Conservation (phyloP, 768 basidiomycete genomes). For the Pulveroboletus sp. region DNA sequence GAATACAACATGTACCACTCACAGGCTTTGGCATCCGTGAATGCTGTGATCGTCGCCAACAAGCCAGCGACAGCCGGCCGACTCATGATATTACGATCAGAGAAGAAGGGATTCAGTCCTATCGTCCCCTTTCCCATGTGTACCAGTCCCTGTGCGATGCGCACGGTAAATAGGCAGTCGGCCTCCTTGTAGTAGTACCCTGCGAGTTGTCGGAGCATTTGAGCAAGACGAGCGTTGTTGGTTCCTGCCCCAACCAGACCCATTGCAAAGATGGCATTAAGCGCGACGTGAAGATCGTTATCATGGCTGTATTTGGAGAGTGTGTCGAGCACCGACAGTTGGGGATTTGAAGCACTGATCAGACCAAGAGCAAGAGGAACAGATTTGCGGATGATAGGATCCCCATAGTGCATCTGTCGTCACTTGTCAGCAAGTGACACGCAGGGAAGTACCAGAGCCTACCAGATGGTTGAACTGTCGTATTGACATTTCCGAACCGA, state of each 20-base stretch:
- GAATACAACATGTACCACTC: constrained; percentile 34
- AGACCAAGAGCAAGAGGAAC: constrained; percentile 95
- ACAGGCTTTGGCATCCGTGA: constrained; percentile 94
- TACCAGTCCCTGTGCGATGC: constrained; percentile 93
- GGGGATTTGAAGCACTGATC: constrained; percentile 93
- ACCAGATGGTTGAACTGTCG: constrained; percentile 97
- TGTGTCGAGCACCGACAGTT: constrained; percentile 90
- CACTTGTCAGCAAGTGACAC: constrained; percentile 11
- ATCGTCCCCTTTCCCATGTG: constrained; percentile 99
- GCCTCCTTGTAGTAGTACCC: constrained; percentile 99
- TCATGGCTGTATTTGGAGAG: constrained; percentile 99
- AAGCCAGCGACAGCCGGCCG: constrained; percentile 86
- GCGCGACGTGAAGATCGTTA: constrained; percentile 92
- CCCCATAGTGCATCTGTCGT: constrained; percentile 96
- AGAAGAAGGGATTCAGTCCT: constrained; percentile 94
- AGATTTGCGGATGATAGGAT: constrained; percentile 84
- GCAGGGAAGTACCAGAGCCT: constrained; percentile 23
- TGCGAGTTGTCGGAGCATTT: constrained; percentile 95
- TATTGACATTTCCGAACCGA: constrained; percentile 96
- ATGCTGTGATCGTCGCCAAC: constrained; percentile 81
- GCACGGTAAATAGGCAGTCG: constrained; percentile 93
- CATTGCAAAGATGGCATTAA: constrained; percentile 98
- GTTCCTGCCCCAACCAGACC: constrained; percentile 96
- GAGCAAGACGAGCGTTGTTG: constrained; percentile 96
- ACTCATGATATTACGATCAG: constrained; percentile 86